Evolutionary conservation across 495 filamentous ascomycete species (phyloP), one percentile per base, ranked within the genome.

Genomic region (Penicillium longicatenatum): DNA sequence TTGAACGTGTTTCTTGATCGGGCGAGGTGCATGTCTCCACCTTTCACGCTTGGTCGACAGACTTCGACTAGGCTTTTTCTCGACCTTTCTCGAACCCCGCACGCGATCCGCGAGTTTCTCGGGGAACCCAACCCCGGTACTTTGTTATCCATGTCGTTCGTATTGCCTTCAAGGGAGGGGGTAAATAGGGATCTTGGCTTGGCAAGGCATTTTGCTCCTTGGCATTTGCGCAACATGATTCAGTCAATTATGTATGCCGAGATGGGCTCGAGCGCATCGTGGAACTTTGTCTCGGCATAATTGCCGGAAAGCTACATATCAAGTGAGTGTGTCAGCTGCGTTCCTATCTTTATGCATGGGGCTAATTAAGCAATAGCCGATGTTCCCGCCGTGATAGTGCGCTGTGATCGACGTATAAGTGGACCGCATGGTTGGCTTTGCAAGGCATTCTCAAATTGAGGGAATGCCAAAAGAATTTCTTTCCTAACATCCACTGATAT

Each of bases 1-100:
- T 91, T 79, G 76, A 83, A 76, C 65, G 83, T 74, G 42, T 89
- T 82, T 67, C 78, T 78, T 71, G 68, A 65, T 42, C 24, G n/a
- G 26, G 54, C 29, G 22, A 54, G 21, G 19, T 48, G 42, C 43
- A 57, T 39, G 17, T 24, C n/a, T 45, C 42, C 56, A 52, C 42
- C 49, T 30, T 31, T 10, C 47, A 30, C 55, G 22, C 49, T 48
- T 51, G 21, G 8, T 26, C 26, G 20, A 43, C 59, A 55, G 37
- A 58, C 53, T 62, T 61, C 56, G 49, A 60, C 59, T 60, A 65
- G 57, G 14, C 48, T 37, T 52, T 30, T 68, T 68, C 60, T 66
- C 59, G 65, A 65, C 29, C 14, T 50, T 63, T 63, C 52, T 43
- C 29, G 50, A 59, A 55, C 55, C 52, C 50, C 52, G 55, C 61